phyloP scores from a whole-genome alignment of 805 yeast species.

The Candida silvatica region DNA sequence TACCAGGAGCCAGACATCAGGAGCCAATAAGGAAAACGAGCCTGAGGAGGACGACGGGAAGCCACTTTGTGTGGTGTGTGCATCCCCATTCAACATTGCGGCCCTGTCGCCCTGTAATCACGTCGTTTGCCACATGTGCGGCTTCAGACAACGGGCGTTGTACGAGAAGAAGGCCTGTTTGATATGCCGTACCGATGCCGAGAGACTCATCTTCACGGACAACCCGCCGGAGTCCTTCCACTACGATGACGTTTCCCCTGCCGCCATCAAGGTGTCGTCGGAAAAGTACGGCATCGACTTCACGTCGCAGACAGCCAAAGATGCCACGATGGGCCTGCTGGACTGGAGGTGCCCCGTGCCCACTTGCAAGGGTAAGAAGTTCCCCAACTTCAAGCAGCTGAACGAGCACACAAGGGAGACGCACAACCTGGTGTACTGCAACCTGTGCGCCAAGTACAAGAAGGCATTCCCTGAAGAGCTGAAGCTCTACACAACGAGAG shows the following conservation, averaged over 20 bases:
- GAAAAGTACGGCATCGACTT: slow-evolving; percentile 49
- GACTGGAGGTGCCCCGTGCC: slow-evolving; percentile 46
- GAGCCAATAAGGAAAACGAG: background rate
- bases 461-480: slow-evolving; percentile 72
- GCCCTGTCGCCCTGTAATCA: slow-evolving; percentile 83
- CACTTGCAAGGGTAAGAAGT: slow-evolving; percentile 19
- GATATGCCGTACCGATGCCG: slow-evolving; percentile 72
- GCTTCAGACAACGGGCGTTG: slow-evolving; percentile 74
- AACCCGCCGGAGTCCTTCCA: slow-evolving; percentile 22
- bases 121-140: slow-evolving; percentile 72
- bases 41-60: slow-evolving; percentile 4
- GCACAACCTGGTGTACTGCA: slow-evolving; percentile 63
- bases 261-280: slow-evolving; percentile 17
- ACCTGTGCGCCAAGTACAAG: slow-evolving; percentile 69
- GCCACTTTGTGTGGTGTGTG: slow-evolving; percentile 69
- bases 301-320: slow-evolving; percentile 40
- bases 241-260: slow-evolving; percentile 22
- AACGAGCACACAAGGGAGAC: slow-evolving; percentile 54
- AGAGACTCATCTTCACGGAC: slow-evolving; percentile 39
- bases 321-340: slow-evolving; percentile 42
- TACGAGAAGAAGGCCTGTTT: slow-evolving; percentile 70
- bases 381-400: slow-evolving; percentile 44
- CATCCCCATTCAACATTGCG: slow-evolving; percentile 53
- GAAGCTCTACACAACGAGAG: slow-evolving; percentile 48
- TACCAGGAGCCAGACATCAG: background rate